Evolutionary conservation across 495 filamentous ascomycete species (phyloP), one percentile per base, ranked within the genome.

Genomic region (Aspergillus incahuasiensis): DNA sequence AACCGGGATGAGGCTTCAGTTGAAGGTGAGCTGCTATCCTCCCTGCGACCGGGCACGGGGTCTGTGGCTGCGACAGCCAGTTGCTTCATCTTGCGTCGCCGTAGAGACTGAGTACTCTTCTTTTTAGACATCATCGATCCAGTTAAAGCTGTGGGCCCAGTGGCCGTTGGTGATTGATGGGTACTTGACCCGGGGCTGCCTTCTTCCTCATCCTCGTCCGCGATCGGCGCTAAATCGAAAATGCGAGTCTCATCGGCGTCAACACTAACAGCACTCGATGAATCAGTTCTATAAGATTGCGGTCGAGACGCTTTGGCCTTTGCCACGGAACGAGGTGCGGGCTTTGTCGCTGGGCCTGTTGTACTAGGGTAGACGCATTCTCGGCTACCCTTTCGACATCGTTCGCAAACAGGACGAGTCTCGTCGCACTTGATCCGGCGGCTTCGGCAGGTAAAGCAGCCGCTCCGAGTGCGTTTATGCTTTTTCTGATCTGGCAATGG

Each of bases 401-500:
- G 78, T 67, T 97, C 91, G 69, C 94, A 98, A 32, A 89, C 72
- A 20, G 94, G 94, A 63, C 84, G 91, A 30, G 73, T 79, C 67
- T 96, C 92, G 63, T 96, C 90, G 67, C 90, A 96, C 83, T 98
- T 98, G 53, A 98, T 91, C 60, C 94, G 80, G 43, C 94, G 82
- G 55, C 84, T 82, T 63, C 94, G 83, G 67, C 94, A 98, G 13
- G 94, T 98, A 70, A 88, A 96, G 73, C 94, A 98, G 32, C 94
- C 94, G 54, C 89, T 96, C 58, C 94, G 79, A 43, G 94, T 97
- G 57, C 94, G 85, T 47, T 92, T 87, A 64, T 97, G 92, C 68
- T 97, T 98, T 61, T 95, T 88, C 60, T 89, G 86, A 52, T 96
- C 92, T 16, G 68, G 50, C 39, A 64, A 49, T 28, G 68, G 62